Conservation (phyloP, 306 rosid genomes). For the Inga oerstediana region DNA sequence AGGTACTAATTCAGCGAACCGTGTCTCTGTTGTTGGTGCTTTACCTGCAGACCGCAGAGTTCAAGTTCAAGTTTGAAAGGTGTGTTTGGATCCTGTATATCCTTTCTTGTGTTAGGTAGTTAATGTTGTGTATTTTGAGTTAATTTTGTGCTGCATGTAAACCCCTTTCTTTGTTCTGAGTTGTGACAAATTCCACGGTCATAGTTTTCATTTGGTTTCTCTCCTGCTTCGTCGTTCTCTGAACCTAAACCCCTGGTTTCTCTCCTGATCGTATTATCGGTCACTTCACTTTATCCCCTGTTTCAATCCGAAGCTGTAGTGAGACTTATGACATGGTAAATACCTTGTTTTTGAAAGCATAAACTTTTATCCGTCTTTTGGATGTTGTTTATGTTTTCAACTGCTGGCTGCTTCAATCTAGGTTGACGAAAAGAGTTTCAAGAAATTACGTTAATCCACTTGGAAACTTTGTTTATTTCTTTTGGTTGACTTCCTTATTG, state of each 20-base stretch:
- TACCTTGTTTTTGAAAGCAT: conserved; percentile 28
- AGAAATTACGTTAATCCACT: conserved; percentile 15
- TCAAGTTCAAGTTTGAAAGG: too few species aligned
- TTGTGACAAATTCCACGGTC: not conserved
- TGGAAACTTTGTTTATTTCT: not conserved
- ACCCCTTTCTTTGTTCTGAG: too few species aligned
- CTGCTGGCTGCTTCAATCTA: conserved; percentile 9
- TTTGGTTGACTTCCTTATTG: not conserved
- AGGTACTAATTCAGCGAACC: too few species aligned
- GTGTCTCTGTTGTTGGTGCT: too few species aligned
- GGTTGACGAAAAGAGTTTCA: conserved; percentile 6
- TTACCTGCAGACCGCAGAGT: too few species aligned
- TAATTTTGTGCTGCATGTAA: too few species aligned
- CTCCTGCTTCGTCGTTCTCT: not conserved
- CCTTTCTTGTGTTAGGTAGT: too few species aligned
- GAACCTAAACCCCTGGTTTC: conserved; percentile 25
- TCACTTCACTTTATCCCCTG: conserved; percentile 17
- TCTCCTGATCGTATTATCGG: conserved; percentile 8
- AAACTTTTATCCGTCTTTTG: not conserved
- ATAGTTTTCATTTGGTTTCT: not conserved
- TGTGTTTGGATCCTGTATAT: too few species aligned
- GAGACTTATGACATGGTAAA: conserved; percentile 38
- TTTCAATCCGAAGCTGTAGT: conserved; percentile 21
- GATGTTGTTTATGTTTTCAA: not conserved
- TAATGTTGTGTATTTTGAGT: too few species aligned